These are phyloP conservation scores for Zygosaccharomyces sapae DNA, from an alignment of 1,139 yeast species.

Conservation along the genomic window DNA sequence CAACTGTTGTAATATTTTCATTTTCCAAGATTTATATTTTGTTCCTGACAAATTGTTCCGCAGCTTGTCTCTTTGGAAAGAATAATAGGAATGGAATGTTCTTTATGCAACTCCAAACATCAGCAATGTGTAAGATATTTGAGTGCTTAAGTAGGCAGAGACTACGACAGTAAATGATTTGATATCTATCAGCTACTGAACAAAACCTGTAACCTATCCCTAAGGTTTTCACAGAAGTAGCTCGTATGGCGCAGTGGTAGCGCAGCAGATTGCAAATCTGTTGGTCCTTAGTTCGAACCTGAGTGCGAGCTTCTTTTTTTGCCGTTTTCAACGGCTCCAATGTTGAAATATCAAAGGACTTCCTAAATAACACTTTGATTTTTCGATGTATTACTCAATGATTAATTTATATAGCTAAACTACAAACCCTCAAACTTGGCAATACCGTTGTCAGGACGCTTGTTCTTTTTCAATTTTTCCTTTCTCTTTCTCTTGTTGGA, in stretches of 20 bases:
- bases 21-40: background rate
- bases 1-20: background rate
- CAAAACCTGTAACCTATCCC: too few relatives aligned
- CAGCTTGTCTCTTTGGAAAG: background rate
- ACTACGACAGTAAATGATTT: too few relatives aligned
- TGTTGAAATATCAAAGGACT: too few relatives aligned
- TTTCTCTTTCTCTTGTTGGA: constrained; percentile 19
- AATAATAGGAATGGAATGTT: background rate
- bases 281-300: constrained; percentile 85
- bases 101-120: too few relatives aligned
- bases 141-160: too few relatives aligned
- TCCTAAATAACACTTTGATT: background rate
- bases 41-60: background rate
- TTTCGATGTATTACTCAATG: background rate
- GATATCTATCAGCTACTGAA: too few relatives aligned
- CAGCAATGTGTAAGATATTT: too few relatives aligned
- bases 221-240: constrained; percentile 24
- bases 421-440: constrained; percentile 58
- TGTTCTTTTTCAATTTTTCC: constrained; percentile 41
- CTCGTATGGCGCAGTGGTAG: constrained; percentile 88
- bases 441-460: constrained; percentile 63
- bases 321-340: background rate
- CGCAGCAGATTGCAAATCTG: constrained; percentile 92
- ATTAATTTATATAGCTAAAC: constrained; percentile 4
- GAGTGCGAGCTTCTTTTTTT: constrained; percentile 57